A percentile compares a stretch with the other conserved stretches of the same genome.
phyloP scores from a whole-genome alignment of 352 stramenopile species.

The Globisporangium acanthophoron region DNA sequence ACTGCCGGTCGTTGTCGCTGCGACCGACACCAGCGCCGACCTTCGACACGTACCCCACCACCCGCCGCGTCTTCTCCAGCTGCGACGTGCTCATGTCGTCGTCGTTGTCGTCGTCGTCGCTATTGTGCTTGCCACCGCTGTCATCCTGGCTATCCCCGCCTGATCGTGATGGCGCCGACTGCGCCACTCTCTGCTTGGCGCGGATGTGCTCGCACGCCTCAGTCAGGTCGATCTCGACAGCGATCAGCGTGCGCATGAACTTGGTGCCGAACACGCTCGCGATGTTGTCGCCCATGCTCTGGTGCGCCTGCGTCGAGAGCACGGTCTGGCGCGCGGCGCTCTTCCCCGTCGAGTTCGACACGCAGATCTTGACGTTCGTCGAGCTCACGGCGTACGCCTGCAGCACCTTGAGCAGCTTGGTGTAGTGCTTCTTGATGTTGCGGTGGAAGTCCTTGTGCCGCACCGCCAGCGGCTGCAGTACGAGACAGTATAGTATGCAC shows the following conservation, averaged over 20 bases:
- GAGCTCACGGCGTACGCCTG: conserved; percentile 77
- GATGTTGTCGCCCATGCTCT: conserved; percentile 79
- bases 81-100: conserved; percentile 15
- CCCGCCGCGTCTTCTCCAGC: conserved; percentile 22
- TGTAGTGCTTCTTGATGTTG: conserved; percentile 93
- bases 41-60: conserved; percentile 71
- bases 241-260: conserved; percentile 79
- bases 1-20: conserved; percentile 90
- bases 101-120: conserved; percentile 12
- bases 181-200: not conserved
- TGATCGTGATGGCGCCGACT: not conserved
- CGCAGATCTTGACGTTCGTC: conserved; percentile 48
- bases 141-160: conserved; percentile 8
- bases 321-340: conserved; percentile 43
- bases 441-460: conserved; percentile 90
- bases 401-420: conserved; percentile 89
- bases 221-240: conserved; percentile 68
- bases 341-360: conserved; percentile 52
- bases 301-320: conserved; percentile 60
- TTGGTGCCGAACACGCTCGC: conserved; percentile 90
- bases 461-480: conserved; percentile 80
- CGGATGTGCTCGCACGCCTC: conserved; percentile 9
- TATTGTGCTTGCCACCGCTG: conserved; percentile 13
- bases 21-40: conserved; percentile 62
- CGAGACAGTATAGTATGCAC: not conserved